These are phyloP conservation scores for Tetrapyrgos nigripes DNA, from an alignment of 1,284 basidiomycete species.

Conservation along the genomic window DNA sequence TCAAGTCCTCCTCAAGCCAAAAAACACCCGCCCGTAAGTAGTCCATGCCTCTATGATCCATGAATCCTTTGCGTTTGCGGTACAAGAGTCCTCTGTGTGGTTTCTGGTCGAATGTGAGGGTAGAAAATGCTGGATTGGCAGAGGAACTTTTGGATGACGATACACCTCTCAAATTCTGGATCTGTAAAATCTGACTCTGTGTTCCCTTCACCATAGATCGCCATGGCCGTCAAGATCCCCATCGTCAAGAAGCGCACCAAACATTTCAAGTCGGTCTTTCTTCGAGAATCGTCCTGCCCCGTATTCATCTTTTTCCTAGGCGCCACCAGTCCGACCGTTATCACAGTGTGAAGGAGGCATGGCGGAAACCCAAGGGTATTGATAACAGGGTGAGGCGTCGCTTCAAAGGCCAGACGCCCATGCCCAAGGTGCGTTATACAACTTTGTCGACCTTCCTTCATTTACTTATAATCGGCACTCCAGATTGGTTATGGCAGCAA, in stretches of 20 bases:
- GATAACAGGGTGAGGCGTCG: constrained; percentile 95
- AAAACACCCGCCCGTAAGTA: too few relatives aligned
- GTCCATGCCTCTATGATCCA: too few relatives aligned
- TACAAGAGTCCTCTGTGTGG: too few relatives aligned
- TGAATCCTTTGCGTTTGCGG: too few relatives aligned
- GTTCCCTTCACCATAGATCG: constrained; percentile 40
- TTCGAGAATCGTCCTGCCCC: constrained; percentile 4
- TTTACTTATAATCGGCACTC: constrained; percentile 8
- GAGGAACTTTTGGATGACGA: constrained; percentile 32
- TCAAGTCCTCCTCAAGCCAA: too few relatives aligned
- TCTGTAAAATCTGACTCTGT: not conserved
- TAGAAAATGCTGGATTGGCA: constrained; percentile 46
- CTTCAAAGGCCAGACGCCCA: constrained; percentile 94
- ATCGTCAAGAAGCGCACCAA: constrained; percentile 98
- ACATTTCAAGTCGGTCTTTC: constrained; percentile 82
- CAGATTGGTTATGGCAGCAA: constrained; percentile 88
- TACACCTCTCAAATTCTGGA: not conserved
- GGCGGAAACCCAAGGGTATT: constrained; percentile 98
- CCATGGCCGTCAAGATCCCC: constrained; percentile 87
- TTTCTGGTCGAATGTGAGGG: too few relatives aligned
- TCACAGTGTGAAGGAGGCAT: constrained; percentile 93
- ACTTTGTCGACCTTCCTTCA: not conserved
- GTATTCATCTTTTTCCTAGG: constrained; percentile 49
- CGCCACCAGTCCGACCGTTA: constrained; percentile 98
- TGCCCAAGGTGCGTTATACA: constrained; percentile 83